phyloP scores from a whole-genome alignment of 306 rosid genomes.

The Vicia sativa region DNA sequence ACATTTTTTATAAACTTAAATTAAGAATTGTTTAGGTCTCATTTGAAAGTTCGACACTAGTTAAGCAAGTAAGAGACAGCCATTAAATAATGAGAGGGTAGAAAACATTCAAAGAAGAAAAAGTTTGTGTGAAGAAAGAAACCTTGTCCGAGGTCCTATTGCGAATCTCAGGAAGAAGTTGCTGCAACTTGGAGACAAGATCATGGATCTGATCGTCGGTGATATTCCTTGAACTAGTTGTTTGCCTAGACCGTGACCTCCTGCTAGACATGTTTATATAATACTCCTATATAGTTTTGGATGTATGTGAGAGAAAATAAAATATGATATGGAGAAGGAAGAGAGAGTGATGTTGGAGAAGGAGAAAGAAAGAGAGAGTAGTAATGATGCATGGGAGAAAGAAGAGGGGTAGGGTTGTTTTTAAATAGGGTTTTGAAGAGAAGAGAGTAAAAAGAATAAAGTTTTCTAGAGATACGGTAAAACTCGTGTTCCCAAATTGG shows the following conservation, averaged over 20 bases:
- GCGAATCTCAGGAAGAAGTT: constrained; percentile 96
- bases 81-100: not conserved
- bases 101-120: not conserved
- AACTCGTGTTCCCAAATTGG: constrained; percentile 36
- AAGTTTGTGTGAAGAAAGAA: not conserved
- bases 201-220: constrained; percentile 95
- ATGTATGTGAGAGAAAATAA: constrained; percentile 14
- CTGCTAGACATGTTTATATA: constrained; percentile 41
- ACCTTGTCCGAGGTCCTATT: constrained; percentile 83
- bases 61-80: no score
- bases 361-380: constrained; percentile 36
- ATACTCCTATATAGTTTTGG: not conserved
- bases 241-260: constrained; percentile 71
- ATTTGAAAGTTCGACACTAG: no score
- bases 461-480: constrained; percentile 44
- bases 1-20: not conserved
- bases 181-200: constrained; percentile 91
- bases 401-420: constrained; percentile 50
- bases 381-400: constrained; percentile 55
- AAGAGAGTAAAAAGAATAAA: constrained; percentile 31
- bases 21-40: not conserved
- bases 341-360: constrained; percentile 28
- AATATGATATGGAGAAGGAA: not conserved
- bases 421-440: constrained; percentile 53
- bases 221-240: constrained; percentile 71